Conservation (phyloP, 768 basidiomycete genomes). For the Dioszegia hungarica region DNA sequence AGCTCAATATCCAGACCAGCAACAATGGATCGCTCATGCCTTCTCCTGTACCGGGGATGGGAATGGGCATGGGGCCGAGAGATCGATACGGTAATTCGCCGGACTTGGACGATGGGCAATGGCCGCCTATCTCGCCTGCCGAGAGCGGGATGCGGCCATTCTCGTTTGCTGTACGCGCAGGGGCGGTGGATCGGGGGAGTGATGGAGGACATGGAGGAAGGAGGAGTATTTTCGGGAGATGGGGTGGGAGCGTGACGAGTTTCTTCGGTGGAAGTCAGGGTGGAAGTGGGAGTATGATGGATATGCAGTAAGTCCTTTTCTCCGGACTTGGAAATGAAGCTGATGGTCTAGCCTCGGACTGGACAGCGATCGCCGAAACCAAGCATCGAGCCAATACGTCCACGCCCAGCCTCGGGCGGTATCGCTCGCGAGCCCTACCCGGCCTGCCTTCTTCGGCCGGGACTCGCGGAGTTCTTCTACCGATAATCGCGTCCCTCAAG, state of each 20-base stretch:
- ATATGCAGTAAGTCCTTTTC: slow-evolving; percentile 48
- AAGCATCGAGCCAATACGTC: slow-evolving; percentile 19
- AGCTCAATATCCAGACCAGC: slow-evolving; percentile 7
- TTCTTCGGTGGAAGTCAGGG: slow-evolving; percentile 49
- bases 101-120: slow-evolving; percentile 28
- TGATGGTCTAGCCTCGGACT: slow-evolving; percentile 43
- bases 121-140: slow-evolving; percentile 24
- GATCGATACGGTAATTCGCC: background rate
- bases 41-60: background rate
- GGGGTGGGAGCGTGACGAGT: slow-evolving; percentile 48
- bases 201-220: slow-evolving; percentile 36
- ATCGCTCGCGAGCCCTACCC: slow-evolving; percentile 43
- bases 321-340: background rate
- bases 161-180: slow-evolving; percentile 50
- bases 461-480: slow-evolving; percentile 31
- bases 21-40: background rate
- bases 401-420: slow-evolving; percentile 40
- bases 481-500: background rate
- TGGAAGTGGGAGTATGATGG: slow-evolving; percentile 51
- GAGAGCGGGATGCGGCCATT: slow-evolving; percentile 44
- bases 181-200: slow-evolving; percentile 28
- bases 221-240: slow-evolving; percentile 42
- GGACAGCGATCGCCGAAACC: slow-evolving; percentile 42
- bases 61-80: background rate
- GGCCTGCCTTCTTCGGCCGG: slow-evolving; percentile 44